Conservation (phyloP, 2,329 filamentous ascomycete genomes). For the Cercospora zeae-maydis region DNA sequence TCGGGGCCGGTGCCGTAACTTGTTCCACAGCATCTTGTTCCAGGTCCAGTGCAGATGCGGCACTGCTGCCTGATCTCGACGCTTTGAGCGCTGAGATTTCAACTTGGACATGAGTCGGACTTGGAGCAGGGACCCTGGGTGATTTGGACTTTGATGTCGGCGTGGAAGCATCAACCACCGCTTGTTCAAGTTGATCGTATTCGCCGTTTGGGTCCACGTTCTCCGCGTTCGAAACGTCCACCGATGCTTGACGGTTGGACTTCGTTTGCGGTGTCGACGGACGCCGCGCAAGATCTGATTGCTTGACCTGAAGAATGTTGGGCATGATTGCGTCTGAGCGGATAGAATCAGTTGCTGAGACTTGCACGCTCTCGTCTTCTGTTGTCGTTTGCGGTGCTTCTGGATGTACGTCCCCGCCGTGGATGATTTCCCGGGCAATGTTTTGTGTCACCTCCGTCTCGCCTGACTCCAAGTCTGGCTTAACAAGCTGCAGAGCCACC, state of each 20-base stretch:
- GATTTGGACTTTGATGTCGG: constrained; percentile 13
- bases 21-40: constrained; percentile 52
- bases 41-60: constrained; percentile 44
- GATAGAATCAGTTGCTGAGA: neutral
- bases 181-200: constrained; percentile 28
- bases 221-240: neutral
- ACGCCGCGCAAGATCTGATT: neutral
- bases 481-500: constrained; percentile 2
- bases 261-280: neutral
- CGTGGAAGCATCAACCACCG: constrained; percentile 25
- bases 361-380: neutral
- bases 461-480: neutral
- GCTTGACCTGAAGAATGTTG: neutral
- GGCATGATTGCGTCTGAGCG: neutral
- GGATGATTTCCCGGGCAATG: neutral
- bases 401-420: neutral
- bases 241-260: neutral
- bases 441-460: neutral
- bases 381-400: neutral
- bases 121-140: constrained; percentile 13
- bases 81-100: constrained; percentile 28
- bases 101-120: constrained; percentile 26
- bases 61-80: neutral
- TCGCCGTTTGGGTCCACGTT: constrained; percentile 4
- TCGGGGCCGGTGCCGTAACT: constrained; percentile 35